Evolutionary conservation across 371 early-diverging fungal species (phyloP).

Genomic region (Aphelidium insulamus): DNA sequence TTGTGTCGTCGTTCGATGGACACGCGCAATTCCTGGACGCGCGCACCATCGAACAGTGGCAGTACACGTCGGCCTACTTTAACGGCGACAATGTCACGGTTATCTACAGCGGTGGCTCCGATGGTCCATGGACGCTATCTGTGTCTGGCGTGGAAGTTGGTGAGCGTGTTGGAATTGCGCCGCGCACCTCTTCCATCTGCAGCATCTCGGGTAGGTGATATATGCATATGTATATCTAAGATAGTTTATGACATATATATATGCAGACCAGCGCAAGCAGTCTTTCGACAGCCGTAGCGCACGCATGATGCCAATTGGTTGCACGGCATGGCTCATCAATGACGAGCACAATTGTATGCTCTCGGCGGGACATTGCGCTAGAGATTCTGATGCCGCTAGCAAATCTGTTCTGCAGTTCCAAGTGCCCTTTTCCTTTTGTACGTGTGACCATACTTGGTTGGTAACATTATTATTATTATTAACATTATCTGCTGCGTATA

Average conservation of each 20-base stretch:
- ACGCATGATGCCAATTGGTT: slow-evolving; percentile 1
- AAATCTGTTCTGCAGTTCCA: slow-evolving; percentile 1
- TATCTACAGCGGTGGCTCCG: no score
- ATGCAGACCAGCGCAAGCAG: background rate
- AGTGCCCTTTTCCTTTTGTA: background rate
- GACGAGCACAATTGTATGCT: background rate
- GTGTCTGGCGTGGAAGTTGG: no score
- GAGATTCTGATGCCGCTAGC: no score
- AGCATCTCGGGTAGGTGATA: no score
- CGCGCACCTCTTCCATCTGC: no score
- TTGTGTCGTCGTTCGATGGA: no score
- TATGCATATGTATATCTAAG: no score
- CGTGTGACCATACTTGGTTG: no score
- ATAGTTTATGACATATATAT: background rate
- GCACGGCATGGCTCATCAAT: slow-evolving; percentile 2
- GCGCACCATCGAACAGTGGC: background rate
- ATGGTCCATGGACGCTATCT: no score
- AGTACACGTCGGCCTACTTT: slow-evolving; percentile 1
- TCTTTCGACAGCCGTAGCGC: background rate
- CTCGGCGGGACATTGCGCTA: slow-evolving; percentile 1
- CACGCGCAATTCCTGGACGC: slow-evolving; percentile 2
- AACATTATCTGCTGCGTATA: no score
- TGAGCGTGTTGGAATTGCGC: no score
- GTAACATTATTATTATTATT: no score
- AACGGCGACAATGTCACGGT: background rate